A percentile compares a stretch with the other conserved stretches of the same genome.
Evolutionary conservation across 2,329 filamentous ascomycete species (phyloP).

Genomic region (Fusarium annulatum): DNA sequence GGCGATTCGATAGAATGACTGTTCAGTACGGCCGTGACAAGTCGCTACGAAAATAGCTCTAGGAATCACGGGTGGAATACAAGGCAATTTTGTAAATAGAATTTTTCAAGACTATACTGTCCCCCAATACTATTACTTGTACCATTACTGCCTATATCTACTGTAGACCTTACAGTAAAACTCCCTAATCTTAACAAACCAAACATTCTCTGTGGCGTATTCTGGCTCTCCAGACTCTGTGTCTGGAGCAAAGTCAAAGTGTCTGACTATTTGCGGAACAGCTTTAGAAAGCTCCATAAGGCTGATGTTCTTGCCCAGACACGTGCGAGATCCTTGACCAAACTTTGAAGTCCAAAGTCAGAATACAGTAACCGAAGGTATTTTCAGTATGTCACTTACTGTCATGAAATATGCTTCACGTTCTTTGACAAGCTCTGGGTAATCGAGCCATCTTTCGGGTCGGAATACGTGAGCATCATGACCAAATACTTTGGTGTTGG

Average conservation of each 20-base stretch:
- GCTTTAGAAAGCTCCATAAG: not conserved
- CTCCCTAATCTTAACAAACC: not conserved
- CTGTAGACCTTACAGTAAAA: not conserved
- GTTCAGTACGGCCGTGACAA: not conserved
- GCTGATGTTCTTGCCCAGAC: not conserved
- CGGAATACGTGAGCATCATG: not conserved
- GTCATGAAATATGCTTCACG: not conserved
- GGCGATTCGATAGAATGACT: not conserved
- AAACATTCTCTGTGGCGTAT: not conserved
- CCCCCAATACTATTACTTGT: too few relatives aligned
- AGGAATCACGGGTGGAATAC: rapidly evolving
- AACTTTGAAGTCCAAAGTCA: not conserved
- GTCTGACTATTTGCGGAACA: not conserved
- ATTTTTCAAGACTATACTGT: not conserved
- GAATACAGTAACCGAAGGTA: rapidly evolving
- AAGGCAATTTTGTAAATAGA: not conserved
- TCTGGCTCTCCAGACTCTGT: not conserved
- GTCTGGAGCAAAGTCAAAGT: not conserved
- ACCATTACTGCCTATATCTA: not conserved
- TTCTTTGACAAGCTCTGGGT: not conserved
- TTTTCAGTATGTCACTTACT: rapidly evolving
- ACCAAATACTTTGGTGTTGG: not conserved
- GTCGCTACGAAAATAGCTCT: not conserved
- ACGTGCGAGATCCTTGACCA: not conserved
- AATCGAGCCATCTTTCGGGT: not conserved